A percentile compares a stretch with the other conserved stretches of the same genome.
phyloP scores from a whole-genome alignment of 192 early-diverging fungal species.

The Podila verticillata region DNA sequence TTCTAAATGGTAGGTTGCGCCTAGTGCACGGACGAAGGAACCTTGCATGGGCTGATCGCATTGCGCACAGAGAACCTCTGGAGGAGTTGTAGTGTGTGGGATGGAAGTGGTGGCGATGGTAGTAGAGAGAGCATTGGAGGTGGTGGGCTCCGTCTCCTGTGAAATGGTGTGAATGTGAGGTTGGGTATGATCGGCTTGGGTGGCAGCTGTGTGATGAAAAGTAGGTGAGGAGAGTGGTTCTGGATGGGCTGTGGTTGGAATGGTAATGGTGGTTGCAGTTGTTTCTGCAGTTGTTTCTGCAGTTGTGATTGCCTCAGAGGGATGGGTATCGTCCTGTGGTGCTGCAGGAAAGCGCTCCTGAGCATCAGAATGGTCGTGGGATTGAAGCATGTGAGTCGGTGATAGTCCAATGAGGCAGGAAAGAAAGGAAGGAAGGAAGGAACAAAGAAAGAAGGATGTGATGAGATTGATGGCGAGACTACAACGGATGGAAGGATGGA shows the following conservation, averaged over 20 bases:
- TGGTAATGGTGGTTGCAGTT: neutral
- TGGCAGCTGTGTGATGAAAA: neutral
- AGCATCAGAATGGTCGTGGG: neutral
- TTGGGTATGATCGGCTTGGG: too few species aligned
- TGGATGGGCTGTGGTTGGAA: neutral
- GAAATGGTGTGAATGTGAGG: too few species aligned
- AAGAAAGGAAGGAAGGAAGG: neutral
- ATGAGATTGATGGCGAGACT: neutral
- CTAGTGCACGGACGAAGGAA: slow-evolving; percentile 90
- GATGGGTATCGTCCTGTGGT: neutral
- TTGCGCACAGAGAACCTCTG: slow-evolving; percentile 61
- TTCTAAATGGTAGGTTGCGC: slow-evolving; percentile 89
- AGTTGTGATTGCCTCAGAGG: neutral
- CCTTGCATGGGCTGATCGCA: slow-evolving; percentile 81
- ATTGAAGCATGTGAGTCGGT: neutral
- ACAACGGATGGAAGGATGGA: too few species aligned
- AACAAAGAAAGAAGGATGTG: neutral
- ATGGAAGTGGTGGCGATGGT: slow-evolving; percentile 7
- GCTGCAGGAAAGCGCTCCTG: neutral
- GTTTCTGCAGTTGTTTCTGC: neutral
- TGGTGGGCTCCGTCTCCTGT: too few species aligned
- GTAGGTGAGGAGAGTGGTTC: neutral
- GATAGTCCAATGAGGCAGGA: too few species aligned
- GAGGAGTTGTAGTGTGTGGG: slow-evolving; percentile 8
- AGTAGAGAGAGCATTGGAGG: neutral